Conservation (phyloP, 441 rosid genomes). For the Pelargonium cotyledonis region DNA sequence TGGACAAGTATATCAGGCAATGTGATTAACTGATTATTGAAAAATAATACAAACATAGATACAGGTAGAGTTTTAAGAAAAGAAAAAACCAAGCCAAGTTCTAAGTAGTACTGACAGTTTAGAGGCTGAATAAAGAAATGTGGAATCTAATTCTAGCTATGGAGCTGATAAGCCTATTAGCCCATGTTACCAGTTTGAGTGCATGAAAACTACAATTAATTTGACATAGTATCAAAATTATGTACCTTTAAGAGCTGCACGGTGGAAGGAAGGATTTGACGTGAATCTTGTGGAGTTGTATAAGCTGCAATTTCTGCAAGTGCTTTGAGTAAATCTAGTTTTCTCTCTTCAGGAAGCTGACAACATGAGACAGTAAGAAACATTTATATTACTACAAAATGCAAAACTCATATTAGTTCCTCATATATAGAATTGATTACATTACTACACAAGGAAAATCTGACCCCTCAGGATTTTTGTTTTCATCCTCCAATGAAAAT, state of each 20-base stretch:
- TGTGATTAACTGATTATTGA: not conserved
- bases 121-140: not conserved
- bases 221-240: not conserved
- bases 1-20: conserved; percentile 7
- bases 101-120: not conserved
- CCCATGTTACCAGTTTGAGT: not conserved
- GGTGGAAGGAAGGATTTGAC: conserved; percentile 83
- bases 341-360: conserved; percentile 95
- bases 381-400: not conserved
- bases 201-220: not conserved
- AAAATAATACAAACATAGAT: not conserved
- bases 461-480: not conserved
- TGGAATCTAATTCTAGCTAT: no score
- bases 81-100: not conserved
- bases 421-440: not conserved
- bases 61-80: not conserved
- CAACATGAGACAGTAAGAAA: conserved; percentile 14
- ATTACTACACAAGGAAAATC: not conserved
- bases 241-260: conserved; percentile 80
- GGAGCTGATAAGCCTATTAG: not conserved
- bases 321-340: conserved; percentile 88
- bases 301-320: conserved; percentile 88
- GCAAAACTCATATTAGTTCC: not conserved
- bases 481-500: not conserved
- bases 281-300: conserved; percentile 81